Percentiles rank a stretch among this genome's conserved stretches.
Conservation (phyloP, 768 basidiomycete species). For the Amanita polypyramis region DNA sequence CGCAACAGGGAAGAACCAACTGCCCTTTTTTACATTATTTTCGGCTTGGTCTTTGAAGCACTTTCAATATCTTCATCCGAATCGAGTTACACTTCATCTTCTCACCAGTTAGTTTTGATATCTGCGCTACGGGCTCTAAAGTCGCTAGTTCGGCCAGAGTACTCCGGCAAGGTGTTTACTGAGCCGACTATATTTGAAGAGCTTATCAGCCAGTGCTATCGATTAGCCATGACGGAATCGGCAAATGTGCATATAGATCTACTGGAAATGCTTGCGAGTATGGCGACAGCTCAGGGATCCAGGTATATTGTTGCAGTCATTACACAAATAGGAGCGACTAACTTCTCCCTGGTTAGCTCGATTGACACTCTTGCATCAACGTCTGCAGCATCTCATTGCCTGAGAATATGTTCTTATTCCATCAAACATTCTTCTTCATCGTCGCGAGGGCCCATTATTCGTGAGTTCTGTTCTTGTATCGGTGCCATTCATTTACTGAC, state of each 20-base stretch:
- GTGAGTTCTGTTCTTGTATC: slow-evolving; percentile 24
- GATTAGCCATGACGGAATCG: slow-evolving; percentile 82
- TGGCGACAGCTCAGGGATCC: slow-evolving; percentile 36
- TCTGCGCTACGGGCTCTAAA: slow-evolving; percentile 71
- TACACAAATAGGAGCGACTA: neutral
- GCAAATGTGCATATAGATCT: slow-evolving; percentile 63
- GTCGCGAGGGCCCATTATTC: slow-evolving; percentile 36
- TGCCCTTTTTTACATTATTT: slow-evolving; percentile 79
- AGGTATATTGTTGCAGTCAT: slow-evolving; percentile 11
- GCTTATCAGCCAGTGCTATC: slow-evolving; percentile 77
- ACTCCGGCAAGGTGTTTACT: slow-evolving; percentile 71
- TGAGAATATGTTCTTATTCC: slow-evolving; percentile 75
- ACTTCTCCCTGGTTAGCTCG: slow-evolving; percentile 10
- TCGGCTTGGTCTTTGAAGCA: slow-evolving; percentile 91
- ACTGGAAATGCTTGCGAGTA: slow-evolving; percentile 52
- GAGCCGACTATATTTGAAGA: slow-evolving; percentile 85
- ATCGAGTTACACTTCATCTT: slow-evolving; percentile 29
- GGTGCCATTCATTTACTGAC: slow-evolving; percentile 5
- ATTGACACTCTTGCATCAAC: slow-evolving; percentile 30
- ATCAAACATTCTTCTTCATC: slow-evolving; percentile 62
- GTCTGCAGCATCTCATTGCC: slow-evolving; percentile 54
- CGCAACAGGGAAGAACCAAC: slow-evolving; percentile 47
- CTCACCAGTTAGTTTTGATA: slow-evolving; percentile 37
- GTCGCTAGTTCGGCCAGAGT: slow-evolving; percentile 69
- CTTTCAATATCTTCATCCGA: slow-evolving; percentile 59